Evolutionary conservation across 306 rosid genomes (phyloP).

Genomic region (Comarum palustre): DNA sequence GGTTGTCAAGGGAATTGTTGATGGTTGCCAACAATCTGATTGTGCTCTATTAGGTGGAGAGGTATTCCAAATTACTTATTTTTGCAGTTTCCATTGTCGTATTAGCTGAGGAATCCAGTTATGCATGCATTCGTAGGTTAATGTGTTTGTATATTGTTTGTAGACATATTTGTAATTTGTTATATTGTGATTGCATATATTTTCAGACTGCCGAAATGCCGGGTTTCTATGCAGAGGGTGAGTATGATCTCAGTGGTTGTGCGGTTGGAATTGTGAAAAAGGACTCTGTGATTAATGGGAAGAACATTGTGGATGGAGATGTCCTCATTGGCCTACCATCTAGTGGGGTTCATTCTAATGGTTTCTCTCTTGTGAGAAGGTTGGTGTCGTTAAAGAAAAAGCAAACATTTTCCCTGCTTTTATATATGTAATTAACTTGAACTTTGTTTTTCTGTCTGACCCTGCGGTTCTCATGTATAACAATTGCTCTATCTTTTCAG

Average conservation of each 20-base stretch:
- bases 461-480: not conserved
- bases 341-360: constrained; percentile 90
- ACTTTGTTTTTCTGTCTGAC: not conserved
- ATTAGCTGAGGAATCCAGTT: not conserved
- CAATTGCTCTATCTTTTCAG: constrained; percentile 32
- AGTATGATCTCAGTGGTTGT: constrained; percentile 93
- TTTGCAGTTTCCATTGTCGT: not conserved
- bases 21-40: constrained; percentile 87
- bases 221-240: constrained; percentile 77
- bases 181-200: constrained; percentile 14
- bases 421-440: not conserved
- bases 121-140: not conserved
- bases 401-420: not conserved
- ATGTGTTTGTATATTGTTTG: not conserved
- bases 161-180: not conserved
- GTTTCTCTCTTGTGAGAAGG: constrained; percentile 92
- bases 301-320: constrained; percentile 68
- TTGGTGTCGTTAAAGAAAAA: constrained; percentile 18
- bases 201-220: constrained; percentile 98
- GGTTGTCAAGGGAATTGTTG: constrained; percentile 90
- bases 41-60: constrained; percentile 90
- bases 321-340: constrained; percentile 82
- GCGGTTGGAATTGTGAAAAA: constrained; percentile 82
- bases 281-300: constrained; percentile 70
- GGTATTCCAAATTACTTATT: constrained; percentile 42